Base-by-base conservation (phyloP, 306 rosid species). In the Herpetospermum pedunculosum region DNA sequence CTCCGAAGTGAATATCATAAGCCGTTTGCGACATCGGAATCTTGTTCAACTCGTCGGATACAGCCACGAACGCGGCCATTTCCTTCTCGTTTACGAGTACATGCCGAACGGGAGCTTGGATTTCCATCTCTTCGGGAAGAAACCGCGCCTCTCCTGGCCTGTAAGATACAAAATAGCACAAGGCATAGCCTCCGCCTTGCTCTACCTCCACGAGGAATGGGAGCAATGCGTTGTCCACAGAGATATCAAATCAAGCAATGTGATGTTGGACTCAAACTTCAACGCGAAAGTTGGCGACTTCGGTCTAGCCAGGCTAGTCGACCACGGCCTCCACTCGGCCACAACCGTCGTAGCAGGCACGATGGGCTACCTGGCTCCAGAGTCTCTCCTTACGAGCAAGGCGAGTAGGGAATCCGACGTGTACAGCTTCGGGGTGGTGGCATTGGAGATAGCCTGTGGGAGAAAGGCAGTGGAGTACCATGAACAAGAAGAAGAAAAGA, bases 291-390 rank as follows among this genome's bases (percentile, higher is more conserved):
- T 72, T 1, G 75, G 75, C 11, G 75, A 72, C 10, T 72, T 72
- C 5, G 75, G 75, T 16, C 47, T 72, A 15, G 75, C 75, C 1
- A 28, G 75, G n/a, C 75, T 72, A 1, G 60, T 72, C 8, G 75
- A 72, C 30, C 75, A 72, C 1, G 75, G 43, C 28, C 60, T 48
- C 2, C 41, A 62, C 29, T 71, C 75, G 8, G 62, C 32, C 5
- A 71, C 75, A 0, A 71, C 75, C 0, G 44, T 71, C 12, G 18
- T 71, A 2, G 75, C 75, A 8, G 75, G 75, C 16, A 71, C 75
- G 2, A 71, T 71, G 75, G 75, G 75, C 41, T 71, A 71, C 62
- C 34, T 71, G 19, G 75, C 75, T 46, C 75, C 75, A 4, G 75
- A 71, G 53, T 71, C 41, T 4, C 25, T 46, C 8, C 32, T 28